A percentile compares a stretch with the other conserved stretches of the same genome.
phyloP scores from a whole-genome alignment of 2,329 filamentous ascomycete species.

The Verticillium dahliae region DNA sequence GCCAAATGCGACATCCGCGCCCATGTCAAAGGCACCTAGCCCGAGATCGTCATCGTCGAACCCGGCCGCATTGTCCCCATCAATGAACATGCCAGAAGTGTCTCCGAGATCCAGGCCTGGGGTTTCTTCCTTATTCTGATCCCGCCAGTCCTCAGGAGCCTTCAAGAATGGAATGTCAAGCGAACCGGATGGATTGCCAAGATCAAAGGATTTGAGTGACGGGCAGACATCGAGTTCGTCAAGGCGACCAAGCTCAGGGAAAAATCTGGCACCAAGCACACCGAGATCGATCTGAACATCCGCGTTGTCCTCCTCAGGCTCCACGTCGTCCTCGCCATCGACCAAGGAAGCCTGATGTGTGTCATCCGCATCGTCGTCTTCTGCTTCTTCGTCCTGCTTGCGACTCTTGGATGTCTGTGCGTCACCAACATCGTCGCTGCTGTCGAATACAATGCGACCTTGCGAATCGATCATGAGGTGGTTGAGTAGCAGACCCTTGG shows the following conservation, averaged over 20 bases:
- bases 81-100: slow-evolving; percentile 74
- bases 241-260: slow-evolving; percentile 69
- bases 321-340: slow-evolving; percentile 9
- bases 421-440: slow-evolving; percentile 76
- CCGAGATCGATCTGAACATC: slow-evolving; percentile 71
- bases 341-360: slow-evolving; percentile 16
- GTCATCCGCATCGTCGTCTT: slow-evolving; percentile 30
- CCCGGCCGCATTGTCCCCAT: slow-evolving; percentile 76
- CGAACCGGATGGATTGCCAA: slow-evolving; percentile 78
- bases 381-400: slow-evolving; percentile 28
- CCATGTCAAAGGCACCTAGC: slow-evolving; percentile 65
- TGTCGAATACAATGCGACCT: slow-evolving; percentile 95
- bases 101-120: slow-evolving; percentile 47
- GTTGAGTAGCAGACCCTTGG: slow-evolving; percentile 89
- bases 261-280: slow-evolving; percentile 72
- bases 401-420: slow-evolving; percentile 32
- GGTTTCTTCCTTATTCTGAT: slow-evolving; percentile 53
- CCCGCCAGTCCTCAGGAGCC: slow-evolving; percentile 78
- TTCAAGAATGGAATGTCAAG: slow-evolving; percentile 90
- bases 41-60: slow-evolving; percentile 63
- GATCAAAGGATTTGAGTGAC: slow-evolving; percentile 86
- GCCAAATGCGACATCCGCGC: slow-evolving; percentile 75
- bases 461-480: slow-evolving; percentile 92
- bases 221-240: slow-evolving; percentile 91
- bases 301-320: slow-evolving; percentile 30